Conservation (phyloP, 192 early-diverging fungal genomes). For the Backusella westeae region DNA sequence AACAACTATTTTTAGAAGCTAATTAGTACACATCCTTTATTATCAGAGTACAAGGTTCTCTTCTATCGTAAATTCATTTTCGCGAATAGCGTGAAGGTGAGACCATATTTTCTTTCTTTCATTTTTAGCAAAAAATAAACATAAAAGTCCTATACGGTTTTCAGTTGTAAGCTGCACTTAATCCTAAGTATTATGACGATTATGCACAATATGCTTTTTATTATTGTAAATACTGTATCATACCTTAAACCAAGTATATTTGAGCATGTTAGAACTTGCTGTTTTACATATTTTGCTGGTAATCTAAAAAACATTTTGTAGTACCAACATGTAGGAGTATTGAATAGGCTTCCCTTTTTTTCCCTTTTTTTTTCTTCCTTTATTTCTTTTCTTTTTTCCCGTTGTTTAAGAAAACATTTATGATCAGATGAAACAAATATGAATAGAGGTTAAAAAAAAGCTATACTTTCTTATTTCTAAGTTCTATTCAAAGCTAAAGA, state of each 20-base stretch:
- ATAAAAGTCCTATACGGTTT: background rate
- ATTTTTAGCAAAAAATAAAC: too few species aligned
- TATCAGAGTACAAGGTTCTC: too few species aligned
- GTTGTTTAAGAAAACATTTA: too few species aligned
- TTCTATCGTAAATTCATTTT: too few species aligned
- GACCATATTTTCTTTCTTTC: too few species aligned
- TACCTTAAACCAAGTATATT: background rate
- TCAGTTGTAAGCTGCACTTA: background rate
- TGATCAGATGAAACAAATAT: background rate
- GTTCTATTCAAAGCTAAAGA: background rate
- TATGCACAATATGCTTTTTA: background rate
- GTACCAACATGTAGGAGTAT: background rate
- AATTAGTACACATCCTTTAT: too few species aligned
- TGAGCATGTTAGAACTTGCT: background rate
- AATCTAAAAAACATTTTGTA: background rate
- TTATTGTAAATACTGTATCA: background rate
- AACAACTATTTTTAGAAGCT: too few species aligned
- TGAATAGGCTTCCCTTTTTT: background rate
- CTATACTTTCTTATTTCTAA: background rate
- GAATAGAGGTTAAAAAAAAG: background rate
- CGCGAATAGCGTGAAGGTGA: too few species aligned
- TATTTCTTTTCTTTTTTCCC: background rate
- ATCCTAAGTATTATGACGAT: background rate
- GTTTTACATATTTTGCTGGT: background rate
- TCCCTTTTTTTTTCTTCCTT: background rate